Percentiles rank a stretch among this genome's conserved stretches.
Evolutionary conservation across 2,329 filamentous ascomycete species (phyloP).

Genomic region (Ceratocystis alfenasii): DNA sequence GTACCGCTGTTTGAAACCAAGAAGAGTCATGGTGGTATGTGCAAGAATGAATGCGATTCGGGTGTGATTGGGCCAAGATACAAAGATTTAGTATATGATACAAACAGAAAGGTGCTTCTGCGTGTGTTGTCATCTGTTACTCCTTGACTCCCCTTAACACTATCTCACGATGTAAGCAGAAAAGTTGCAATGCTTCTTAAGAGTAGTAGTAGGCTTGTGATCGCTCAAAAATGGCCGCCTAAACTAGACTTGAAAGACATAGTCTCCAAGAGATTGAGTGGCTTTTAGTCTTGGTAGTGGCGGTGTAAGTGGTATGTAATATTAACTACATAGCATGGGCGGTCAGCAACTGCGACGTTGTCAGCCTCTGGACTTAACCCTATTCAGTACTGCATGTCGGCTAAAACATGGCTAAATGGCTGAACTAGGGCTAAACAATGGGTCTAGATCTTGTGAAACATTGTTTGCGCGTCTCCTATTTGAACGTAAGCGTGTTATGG

Average conservation of each 20-base stretch:
- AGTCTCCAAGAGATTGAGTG: background rate
- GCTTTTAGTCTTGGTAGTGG: background rate
- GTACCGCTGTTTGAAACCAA: slow-evolving; percentile 13
- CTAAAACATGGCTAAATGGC: background rate
- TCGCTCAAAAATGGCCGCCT: background rate
- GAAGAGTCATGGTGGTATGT: background rate
- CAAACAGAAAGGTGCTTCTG: background rate
- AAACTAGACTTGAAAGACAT: background rate
- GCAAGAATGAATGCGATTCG: background rate
- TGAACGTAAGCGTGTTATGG: background rate
- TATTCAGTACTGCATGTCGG: background rate
- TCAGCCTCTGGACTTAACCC: background rate
- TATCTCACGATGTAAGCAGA: background rate
- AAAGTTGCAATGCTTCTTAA: background rate
- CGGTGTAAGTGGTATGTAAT: background rate
- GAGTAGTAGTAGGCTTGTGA: background rate
- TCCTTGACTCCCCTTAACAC: background rate
- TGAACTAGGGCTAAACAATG: no score
- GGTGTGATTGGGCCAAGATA: background rate
- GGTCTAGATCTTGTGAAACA: background rate
- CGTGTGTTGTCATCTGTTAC: background rate
- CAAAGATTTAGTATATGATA: background rate
- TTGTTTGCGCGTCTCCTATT: background rate
- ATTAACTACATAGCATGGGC: background rate
- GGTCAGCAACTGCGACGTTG: background rate